phyloP scores from a whole-genome alignment of 2,329 filamentous ascomycete genomes.

The Cercospora beticola region DNA sequence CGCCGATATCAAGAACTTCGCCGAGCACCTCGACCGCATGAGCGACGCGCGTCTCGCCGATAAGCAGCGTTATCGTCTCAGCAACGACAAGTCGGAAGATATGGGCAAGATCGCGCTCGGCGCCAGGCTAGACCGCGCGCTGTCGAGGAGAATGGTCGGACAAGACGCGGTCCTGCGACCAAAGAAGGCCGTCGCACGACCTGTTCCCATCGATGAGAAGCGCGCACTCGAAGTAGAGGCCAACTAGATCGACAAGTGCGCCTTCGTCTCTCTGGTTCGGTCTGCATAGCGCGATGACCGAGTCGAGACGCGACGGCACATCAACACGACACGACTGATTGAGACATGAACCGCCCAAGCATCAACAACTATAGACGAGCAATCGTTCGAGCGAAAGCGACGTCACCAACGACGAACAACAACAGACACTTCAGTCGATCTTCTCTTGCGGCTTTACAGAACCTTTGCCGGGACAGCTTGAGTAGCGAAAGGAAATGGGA shows the following conservation, averaged over 20 bases:
- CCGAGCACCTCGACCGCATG: constrained; percentile 78
- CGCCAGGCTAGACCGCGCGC: constrained; percentile 84
- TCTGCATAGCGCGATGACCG: not conserved
- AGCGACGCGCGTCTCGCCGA: constrained; percentile 77
- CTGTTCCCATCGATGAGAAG: constrained; percentile 25
- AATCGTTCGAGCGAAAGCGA: not conserved
- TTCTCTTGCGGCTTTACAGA: not conserved
- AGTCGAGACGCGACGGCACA: not conserved
- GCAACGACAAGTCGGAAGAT: constrained; percentile 75
- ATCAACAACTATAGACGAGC: not conserved
- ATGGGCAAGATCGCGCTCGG: constrained; percentile 84
- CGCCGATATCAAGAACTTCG: constrained; percentile 71
- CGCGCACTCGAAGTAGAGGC: constrained; percentile 22
- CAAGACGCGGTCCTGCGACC: constrained; percentile 78
- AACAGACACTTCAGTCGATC: not conserved
- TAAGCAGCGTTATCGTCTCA: constrained; percentile 77
- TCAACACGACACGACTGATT: not conserved
- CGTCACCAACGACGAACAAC: not conserved
- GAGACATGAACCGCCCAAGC: not conserved
- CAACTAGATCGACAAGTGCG: constrained; percentile 8
- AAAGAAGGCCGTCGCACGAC: constrained; percentile 23
- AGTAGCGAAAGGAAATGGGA: not conserved
- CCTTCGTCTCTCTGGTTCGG: not conserved
- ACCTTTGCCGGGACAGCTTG: not conserved
- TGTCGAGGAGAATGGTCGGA: constrained; percentile 79